Evolutionary conservation across 768 basidiomycete species (phyloP).

Genomic region (Steccherinum ochraceum): DNA sequence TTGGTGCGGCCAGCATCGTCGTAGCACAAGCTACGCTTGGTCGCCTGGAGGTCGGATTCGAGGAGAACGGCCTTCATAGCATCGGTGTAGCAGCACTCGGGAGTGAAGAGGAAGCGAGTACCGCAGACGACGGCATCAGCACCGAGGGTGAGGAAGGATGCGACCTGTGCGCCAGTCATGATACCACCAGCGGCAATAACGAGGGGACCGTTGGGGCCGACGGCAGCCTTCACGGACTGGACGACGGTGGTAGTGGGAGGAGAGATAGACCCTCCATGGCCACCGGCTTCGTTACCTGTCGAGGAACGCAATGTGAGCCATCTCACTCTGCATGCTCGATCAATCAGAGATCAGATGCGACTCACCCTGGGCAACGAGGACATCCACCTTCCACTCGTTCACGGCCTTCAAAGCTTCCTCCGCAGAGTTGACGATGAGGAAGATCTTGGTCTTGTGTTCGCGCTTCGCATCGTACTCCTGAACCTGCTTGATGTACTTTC

Average conservation of each 20-base stretch:
- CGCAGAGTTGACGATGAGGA: slow-evolving; percentile 56
- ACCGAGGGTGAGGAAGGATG: slow-evolving; percentile 59
- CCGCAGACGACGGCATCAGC: slow-evolving; percentile 66
- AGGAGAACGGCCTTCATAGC: slow-evolving; percentile 29
- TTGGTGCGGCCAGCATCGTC: slow-evolving; percentile 27
- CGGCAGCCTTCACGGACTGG: slow-evolving; percentile 42
- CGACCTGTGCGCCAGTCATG: slow-evolving; percentile 56
- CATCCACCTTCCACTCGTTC: slow-evolving; percentile 63
- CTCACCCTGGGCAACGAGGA: slow-evolving; percentile 72
- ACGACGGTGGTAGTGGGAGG: slow-evolving; percentile 59
- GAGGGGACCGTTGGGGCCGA: slow-evolving; percentile 36
- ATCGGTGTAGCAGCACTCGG: slow-evolving; percentile 43
- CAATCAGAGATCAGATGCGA: neutral
- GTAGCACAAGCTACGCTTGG: slow-evolving; percentile 28
- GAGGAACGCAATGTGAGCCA: neutral
- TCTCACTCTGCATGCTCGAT: no score
- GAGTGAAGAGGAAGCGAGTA: slow-evolving; percentile 68
- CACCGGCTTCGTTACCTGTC: slow-evolving; percentile 74
- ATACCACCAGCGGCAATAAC: slow-evolving; percentile 75
- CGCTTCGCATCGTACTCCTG: slow-evolving; percentile 42
- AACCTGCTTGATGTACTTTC: slow-evolving; percentile 54
- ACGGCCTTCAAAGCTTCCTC: slow-evolving; percentile 53
- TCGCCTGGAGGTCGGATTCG: slow-evolving; percentile 17
- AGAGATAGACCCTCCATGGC: slow-evolving; percentile 58
- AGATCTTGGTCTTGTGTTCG: slow-evolving; percentile 45